Base-by-base conservation (phyloP, 495 filamentous ascomycete species). In the Penicillium fimorum region DNA sequence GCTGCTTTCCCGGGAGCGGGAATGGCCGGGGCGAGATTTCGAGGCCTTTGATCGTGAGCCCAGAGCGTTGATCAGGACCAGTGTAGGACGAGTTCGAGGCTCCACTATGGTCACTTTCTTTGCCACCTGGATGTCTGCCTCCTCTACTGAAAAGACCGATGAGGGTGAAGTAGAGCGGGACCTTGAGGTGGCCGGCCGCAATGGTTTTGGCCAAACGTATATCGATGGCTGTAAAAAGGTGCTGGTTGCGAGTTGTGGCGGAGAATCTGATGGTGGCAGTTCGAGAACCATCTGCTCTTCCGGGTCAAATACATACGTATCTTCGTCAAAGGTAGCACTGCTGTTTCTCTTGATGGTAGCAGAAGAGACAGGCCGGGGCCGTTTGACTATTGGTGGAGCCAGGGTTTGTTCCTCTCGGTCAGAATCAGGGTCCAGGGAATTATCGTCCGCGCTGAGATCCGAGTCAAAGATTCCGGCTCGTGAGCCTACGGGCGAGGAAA, bases 261-360 rank as follows among this genome's bases (percentile, higher is more conserved):
- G 60, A 17, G 61, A 62, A 24, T 73, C 65, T 13, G 74, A 68
- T 0, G 68, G 72, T 0, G 72, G 67, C 29, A 75, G 66, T 53
- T 75, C 75, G n/a, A 75, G 65, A 25, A 76, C 66, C 51, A 74
- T 57, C 4, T 72, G 65, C 27, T 76, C 71, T 35, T 75, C 70
- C 11, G 64, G 59, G 42, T 72, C 70, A 46, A 75, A 73, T 27
- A 73, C 70, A 41, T 68, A 72, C 3, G 70, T 56, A 32, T 71
- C 69, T 27, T 71, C 70, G 9, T 54, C 64, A 18, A 73, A 75
- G 22, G 68, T 71, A 0, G 68, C 61, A 41, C 50, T 65, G 43
- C 72, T 76, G 51, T 59, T 72, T n/a, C 72, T 69, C 58, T 76
- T 78, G 45, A 76, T 58, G 2, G 75, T 78, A 22, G 74, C 71